Conservation (phyloP, 768 basidiomycete species). For the Phanerochaete carnosa region DNA sequence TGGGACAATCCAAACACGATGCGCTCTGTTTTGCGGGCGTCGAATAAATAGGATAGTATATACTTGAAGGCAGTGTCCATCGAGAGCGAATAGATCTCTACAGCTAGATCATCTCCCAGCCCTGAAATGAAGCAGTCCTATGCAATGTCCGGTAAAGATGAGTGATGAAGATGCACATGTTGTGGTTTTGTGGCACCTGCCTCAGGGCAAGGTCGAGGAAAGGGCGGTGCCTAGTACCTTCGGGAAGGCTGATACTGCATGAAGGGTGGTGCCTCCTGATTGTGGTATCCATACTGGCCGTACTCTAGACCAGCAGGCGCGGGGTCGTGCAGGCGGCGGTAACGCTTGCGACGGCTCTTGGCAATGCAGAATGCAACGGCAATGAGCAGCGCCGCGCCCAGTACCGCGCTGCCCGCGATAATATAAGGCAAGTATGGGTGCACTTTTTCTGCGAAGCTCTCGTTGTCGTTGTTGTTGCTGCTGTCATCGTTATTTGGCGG, state of each 20-base stretch:
- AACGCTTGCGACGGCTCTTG: slow-evolving; percentile 15
- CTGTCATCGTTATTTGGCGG: slow-evolving; percentile 16
- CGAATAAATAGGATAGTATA: neutral
- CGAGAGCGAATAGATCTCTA: neutral
- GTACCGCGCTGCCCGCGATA: slow-evolving; percentile 24
- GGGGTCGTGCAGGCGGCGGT: slow-evolving; percentile 25
- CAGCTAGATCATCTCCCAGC: neutral
- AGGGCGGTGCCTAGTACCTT: slow-evolving; percentile 9
- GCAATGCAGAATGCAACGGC: slow-evolving; percentile 16
- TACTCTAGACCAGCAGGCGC: slow-evolving; percentile 22
- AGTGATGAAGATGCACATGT: neutral
- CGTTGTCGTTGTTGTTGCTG: slow-evolving; percentile 8
- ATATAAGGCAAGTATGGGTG: slow-evolving; percentile 27
- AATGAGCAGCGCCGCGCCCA: slow-evolving; percentile 20
- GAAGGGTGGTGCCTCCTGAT: slow-evolving; percentile 17
- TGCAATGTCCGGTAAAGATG: neutral
- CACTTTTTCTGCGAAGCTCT: slow-evolving; percentile 17
- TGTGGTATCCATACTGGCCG: slow-evolving; percentile 6
- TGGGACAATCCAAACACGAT: no score
- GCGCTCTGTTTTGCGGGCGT: neutral
- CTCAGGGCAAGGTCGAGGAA: neutral
- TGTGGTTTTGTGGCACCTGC: no score
- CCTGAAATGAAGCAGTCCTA: slow-evolving; percentile 1
- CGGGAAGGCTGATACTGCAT: slow-evolving; percentile 19
- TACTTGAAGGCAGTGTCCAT: slow-evolving; percentile 1